Evolutionary conservation across 2,329 filamentous ascomycete genomes (phyloP).

Genomic region (Amauroascus verrucosus): DNA sequence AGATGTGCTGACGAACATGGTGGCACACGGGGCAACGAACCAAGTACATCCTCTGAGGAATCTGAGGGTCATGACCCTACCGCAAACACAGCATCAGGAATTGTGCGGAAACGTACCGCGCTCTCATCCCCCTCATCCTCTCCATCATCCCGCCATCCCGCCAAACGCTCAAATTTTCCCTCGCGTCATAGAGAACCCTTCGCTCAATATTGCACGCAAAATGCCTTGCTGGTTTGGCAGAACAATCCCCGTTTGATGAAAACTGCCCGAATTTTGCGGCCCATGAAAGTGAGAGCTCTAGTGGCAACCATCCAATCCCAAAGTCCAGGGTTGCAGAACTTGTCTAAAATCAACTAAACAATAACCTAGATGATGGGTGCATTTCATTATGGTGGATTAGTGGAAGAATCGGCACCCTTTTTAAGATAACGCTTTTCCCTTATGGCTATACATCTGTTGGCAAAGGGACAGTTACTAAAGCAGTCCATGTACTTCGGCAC

Average conservation of each 20-base stretch:
- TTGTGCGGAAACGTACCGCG: not conserved
- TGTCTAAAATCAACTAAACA: slow-evolving; percentile 8
- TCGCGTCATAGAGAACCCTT: not conserved
- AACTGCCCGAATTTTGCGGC: slow-evolving; percentile 22
- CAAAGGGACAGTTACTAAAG: slow-evolving; percentile 9
- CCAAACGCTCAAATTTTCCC: not conserved
- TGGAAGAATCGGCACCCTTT: slow-evolving; percentile 8
- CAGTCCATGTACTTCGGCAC: not conserved
- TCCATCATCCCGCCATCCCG: not conserved
- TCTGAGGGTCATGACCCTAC: not conserved
- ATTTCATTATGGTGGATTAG: not conserved
- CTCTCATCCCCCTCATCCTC: not conserved
- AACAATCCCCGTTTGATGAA: slow-evolving; percentile 18
- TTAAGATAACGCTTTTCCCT: slow-evolving; percentile 7
- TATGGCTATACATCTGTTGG: slow-evolving; percentile 12
- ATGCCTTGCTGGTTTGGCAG: slow-evolving; percentile 22
- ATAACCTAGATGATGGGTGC: slow-evolving; percentile 4
- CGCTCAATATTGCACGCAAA: slow-evolving; percentile 21
- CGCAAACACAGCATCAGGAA: not conserved
- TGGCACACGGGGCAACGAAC: not conserved
- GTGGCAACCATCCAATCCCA: slow-evolving; percentile 4
- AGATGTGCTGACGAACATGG: not conserved
- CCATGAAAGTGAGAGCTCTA: slow-evolving; percentile 13
- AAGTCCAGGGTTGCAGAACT: not conserved
- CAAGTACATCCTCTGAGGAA: not conserved